Evolutionary conservation across 2,329 filamentous ascomycete species (phyloP), one percentile per base, ranked within the genome.

Genomic region (Verticillium nubilum): DNA sequence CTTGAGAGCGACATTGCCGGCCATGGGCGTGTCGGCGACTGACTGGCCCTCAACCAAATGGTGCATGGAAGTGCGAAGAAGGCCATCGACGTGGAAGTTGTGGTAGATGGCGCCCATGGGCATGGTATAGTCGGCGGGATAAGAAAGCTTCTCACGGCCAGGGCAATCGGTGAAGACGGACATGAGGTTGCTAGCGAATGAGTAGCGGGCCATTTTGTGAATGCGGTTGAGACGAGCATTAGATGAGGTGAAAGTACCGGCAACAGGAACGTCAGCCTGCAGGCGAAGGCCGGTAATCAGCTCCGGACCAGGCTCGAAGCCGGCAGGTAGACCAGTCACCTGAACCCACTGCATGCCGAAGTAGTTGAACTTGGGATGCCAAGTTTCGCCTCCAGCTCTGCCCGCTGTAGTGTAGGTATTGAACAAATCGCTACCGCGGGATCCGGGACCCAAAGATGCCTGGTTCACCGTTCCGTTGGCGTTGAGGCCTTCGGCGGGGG

Each of bases 341-440:
- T 58, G 59, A 23, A 60, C 56, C 59, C 59, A 60, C 15, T 60
- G 59, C 59, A 60, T 60, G 56, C 59, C 59, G n/a, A 60, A 58
- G 35, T 55, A 60, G 19, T 47, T 54, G 56, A 60, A 60, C 10
- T 33, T 12, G 9, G 59, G 56, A n/a, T 54, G 56, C 56, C 56
- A 60, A 27, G 59, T 54, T 28, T 57, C 58, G 42, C 54, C 52
- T 12, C 56, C 59, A 27, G 59, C 31, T 4, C 59, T 56, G n/a
- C 59, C 59, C 5, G 59, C 23, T 1, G 59, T 60, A 3, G 33
- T 60, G 33, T 60, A 60, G 31, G 26, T 58, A 42, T 58, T 58
- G 50, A 58, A 58, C 15, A 58, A 26, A 17, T 58, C 56, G 3
- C n/a, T 52, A n/a, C 56, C 56, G 23, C 56, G 56, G 10, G 23